Evolutionary conservation across 805 yeast genomes (phyloP).

Genomic region (Wickerhamomyces subpelliculosus): DNA sequence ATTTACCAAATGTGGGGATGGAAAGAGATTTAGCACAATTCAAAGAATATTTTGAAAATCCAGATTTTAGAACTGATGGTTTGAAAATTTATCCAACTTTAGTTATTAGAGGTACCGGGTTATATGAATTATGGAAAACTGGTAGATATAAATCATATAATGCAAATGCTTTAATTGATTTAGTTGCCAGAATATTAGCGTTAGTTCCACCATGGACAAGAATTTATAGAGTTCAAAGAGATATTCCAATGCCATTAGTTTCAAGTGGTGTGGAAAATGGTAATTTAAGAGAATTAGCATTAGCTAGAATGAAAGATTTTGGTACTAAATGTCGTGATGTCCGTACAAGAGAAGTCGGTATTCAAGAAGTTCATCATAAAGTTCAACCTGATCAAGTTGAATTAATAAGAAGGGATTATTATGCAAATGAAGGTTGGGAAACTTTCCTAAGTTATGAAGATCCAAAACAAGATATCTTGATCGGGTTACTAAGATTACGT

Average conservation of each 20-base stretch:
- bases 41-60: constrained; percentile 93
- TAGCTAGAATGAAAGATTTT: constrained; percentile 96
- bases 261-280: constrained; percentile 98
- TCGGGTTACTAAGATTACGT: constrained; percentile 83
- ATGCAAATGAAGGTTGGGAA: constrained; percentile 99
- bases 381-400: constrained; percentile 97
- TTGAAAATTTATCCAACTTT: constrained; percentile 91
- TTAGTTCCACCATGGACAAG: constrained; percentile 99
- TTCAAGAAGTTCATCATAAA: constrained; percentile 96
- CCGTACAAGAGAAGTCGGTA: constrained; percentile 96
- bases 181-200: constrained; percentile 93
- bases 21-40: constrained; percentile 96
- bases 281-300: constrained; percentile 87
- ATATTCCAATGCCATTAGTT: constrained; percentile 98
- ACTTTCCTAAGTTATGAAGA: constrained; percentile 94
- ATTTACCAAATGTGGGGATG: constrained; percentile 97
- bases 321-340: constrained; percentile 96
- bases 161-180: constrained; percentile 88
- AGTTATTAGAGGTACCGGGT: constrained; percentile 95
- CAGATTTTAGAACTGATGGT: constrained; percentile 95
- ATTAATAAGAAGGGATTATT: constrained; percentile 88
- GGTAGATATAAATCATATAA: constrained; percentile 92
- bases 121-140: constrained; percentile 95
- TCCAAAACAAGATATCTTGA: constrained; percentile 91
- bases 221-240: constrained; percentile 96